Evolutionary conservation across 2,329 filamentous ascomycete genomes (phyloP).

Genomic region (Fusarium foetens): DNA sequence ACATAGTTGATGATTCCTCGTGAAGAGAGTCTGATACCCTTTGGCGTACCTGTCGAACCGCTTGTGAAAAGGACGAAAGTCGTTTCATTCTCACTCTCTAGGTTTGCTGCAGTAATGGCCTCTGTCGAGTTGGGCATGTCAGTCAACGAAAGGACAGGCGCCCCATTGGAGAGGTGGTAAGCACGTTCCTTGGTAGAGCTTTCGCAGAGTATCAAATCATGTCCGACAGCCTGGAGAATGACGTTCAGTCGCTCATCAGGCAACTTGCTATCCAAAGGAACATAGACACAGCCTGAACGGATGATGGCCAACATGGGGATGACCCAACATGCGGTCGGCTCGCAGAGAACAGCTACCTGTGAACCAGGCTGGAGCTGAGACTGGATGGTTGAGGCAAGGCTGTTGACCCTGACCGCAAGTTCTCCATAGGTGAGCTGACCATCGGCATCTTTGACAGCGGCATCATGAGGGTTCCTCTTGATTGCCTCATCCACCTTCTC

Average conservation of each 20-base stretch:
- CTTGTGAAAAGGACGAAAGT: neutral
- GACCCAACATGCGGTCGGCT: neutral
- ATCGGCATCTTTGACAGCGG: neutral
- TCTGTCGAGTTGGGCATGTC: fast-evolving
- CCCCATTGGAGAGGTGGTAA: fast-evolving
- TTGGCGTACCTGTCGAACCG: neutral
- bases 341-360: neutral
- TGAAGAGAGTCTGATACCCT: neutral
- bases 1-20: neutral
- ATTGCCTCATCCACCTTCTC: neutral
- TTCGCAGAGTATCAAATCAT: neutral
- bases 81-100: neutral
- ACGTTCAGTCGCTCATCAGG: neutral
- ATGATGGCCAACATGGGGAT: neutral
- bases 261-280: neutral
- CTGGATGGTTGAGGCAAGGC: fast-evolving
- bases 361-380: neutral
- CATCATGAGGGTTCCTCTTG: fast-evolving
- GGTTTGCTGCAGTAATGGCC: neutral
- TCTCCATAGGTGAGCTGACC: neutral
- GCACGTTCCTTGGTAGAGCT: neutral
- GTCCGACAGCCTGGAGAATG: neutral
- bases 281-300: neutral
- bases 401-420: neutral
- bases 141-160: neutral